Conservation (phyloP, 1,284 basidiomycete species). For the Boletus nobilissimus region DNA sequence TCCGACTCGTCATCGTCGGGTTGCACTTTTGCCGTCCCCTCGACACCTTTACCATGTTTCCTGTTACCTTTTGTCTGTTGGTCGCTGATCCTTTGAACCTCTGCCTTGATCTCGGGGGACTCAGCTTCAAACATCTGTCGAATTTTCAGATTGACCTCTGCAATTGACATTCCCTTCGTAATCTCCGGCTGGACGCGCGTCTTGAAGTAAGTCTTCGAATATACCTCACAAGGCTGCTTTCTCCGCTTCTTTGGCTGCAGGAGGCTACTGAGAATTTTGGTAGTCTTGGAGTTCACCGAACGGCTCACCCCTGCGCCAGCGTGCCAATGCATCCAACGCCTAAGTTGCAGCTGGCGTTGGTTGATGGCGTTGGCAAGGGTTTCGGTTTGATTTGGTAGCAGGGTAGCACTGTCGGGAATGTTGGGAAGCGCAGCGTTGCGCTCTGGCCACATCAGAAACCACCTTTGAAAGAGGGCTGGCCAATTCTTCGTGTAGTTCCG, state of each 20-base stretch:
- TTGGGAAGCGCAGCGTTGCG: too few species aligned
- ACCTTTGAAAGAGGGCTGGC: too few species aligned
- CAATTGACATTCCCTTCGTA: not conserved
- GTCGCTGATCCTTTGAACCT: too few species aligned
- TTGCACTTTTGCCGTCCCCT: too few species aligned
- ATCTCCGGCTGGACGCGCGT: constrained; percentile 1
- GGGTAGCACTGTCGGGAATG: too few species aligned
- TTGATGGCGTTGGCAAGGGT: not conserved
- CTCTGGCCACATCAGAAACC: too few species aligned
- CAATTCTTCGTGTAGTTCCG: too few species aligned
- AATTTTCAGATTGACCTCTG: constrained; percentile 1
- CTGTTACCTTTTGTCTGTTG: too few species aligned
- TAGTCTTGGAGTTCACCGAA: not conserved
- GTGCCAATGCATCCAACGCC: constrained; percentile 20
- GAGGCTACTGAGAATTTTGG: not conserved
- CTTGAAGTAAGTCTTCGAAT: constrained; percentile 14
- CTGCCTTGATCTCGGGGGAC: not conserved
- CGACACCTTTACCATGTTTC: too few species aligned
- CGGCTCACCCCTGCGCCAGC: not conserved
- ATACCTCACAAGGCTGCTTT: constrained; percentile 14
- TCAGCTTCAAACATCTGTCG: constrained; percentile 4
- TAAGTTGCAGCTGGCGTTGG: not conserved
- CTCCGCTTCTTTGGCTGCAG: constrained; percentile 2
- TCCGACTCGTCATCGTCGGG: too few species aligned
- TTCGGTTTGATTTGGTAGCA: not conserved